These are phyloP conservation scores for Aspergillus sp. DNA, from an alignment of 2,329 filamentous ascomycete genomes.

Conservation along the genomic window DNA sequence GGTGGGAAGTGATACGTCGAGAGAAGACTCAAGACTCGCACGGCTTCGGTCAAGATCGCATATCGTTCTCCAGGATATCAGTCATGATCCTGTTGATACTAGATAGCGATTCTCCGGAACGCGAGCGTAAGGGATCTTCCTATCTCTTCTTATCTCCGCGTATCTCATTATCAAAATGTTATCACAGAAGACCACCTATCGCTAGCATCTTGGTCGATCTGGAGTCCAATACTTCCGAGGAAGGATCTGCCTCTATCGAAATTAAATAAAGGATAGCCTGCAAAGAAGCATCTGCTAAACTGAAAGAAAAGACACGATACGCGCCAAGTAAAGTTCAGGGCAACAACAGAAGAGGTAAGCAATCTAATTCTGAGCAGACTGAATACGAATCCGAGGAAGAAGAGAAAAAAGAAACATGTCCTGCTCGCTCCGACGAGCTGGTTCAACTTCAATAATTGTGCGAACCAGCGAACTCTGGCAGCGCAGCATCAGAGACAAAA, in stretches of 20 bases:
- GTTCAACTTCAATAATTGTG: neutral
- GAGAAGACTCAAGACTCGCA: neutral
- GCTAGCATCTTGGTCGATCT: neutral
- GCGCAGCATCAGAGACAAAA: slow-evolving; percentile 2
- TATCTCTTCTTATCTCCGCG: neutral
- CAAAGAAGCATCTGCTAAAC: neutral
- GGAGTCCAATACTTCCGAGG: neutral
- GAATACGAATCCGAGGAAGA: neutral
- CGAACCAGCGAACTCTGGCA: neutral
- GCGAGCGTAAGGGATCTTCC: neutral
- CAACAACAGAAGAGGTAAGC: neutral
- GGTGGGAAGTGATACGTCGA: neutral
- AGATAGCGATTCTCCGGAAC: neutral
- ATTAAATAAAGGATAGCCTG: neutral
- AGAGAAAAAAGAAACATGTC: slow-evolving; percentile 6
- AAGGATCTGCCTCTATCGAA: neutral
- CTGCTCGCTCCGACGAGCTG: neutral
- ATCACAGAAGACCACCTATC: neutral
- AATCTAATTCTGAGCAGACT: neutral
- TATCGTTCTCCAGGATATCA: neutral
- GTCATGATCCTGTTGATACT: neutral
- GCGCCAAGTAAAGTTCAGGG: neutral
- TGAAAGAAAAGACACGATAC: neutral
- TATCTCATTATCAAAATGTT: slow-evolving; percentile 1
- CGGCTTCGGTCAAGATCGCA: neutral